Evolutionary conservation across 2,329 filamentous ascomycete genomes (phyloP), one percentile per base, ranked within the genome.

Genomic region (Fusarium luffae): DNA sequence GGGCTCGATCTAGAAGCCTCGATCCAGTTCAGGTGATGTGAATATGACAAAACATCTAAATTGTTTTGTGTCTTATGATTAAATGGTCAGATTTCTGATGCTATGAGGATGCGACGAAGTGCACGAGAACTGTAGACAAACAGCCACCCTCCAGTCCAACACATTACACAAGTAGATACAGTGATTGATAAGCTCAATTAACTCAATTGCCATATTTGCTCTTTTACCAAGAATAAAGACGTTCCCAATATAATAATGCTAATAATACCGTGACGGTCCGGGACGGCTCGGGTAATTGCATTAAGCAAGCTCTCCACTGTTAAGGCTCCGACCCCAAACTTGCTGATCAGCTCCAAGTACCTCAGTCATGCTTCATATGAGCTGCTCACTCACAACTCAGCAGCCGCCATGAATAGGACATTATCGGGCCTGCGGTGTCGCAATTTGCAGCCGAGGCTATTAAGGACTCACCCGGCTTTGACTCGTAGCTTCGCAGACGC

Each of bases 1-100:
- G 89, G 89, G 87, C 7, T 75, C 86, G 82, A 63, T 82, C 37
- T 86, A 78, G 72, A 25, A 49, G 16, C 6, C 18, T 23, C 30
- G 27, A 41, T 30, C 21, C 30, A 25, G 19, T 19, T 40, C 34
- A 48, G 40, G 63, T 41, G 64, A 62, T 27, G 54, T 34, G 41
- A 46, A 65, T 63, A 42, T 42, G 34, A 18, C 32, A 42, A 42
- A 19, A 9, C 27, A 48, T 28, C 10, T 16, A 27, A 37, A n/a
- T 37, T 37, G 18, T n/a, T n/a, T 37, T 37, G 18, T 37, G 18
- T 37, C 18, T 37, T 37, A 37, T 37, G 18, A 37, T n/a, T 37
- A 37, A 11, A 37, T n/a, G 34, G 18, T n/a, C 18, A n/a, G 34
- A 37, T 37, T 37, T 37, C n/a, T 27, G 16, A n/a, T 37, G 28